Conservation (phyloP, 163 green algal genomes). For the Botryococcus braunii region DNA sequence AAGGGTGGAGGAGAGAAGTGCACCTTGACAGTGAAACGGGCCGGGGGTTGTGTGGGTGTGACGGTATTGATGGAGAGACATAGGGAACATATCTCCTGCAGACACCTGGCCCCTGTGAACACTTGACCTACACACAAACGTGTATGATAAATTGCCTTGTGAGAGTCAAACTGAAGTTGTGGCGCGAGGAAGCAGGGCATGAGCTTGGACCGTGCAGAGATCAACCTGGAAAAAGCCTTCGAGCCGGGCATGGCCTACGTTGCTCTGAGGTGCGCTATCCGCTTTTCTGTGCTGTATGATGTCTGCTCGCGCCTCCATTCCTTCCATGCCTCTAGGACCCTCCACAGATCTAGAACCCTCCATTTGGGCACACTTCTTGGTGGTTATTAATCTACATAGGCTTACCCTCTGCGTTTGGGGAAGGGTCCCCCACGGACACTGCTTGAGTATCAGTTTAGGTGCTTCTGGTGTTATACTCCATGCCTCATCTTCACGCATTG, state of each 20-base stretch:
- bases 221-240: conserved; percentile 47
- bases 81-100: background rate
- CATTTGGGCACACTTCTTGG: background rate
- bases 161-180: background rate
- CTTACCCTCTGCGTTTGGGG: background rate
- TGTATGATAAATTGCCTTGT: background rate
- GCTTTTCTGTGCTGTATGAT: background rate
- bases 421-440: background rate
- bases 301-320: background rate
- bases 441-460: background rate
- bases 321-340: background rate
- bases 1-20: too few relatives aligned
- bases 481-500: too few relatives aligned
- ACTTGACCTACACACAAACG: background rate
- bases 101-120: background rate
- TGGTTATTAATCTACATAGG: background rate
- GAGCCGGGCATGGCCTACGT: conserved; percentile 76
- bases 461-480: too few relatives aligned
- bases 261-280: conserved; percentile 36
- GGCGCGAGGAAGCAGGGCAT: conserved; percentile 10
- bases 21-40: too few relatives aligned
- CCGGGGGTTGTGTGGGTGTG: too few relatives aligned
- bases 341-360: too few relatives aligned
- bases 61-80: background rate
- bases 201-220: conserved; percentile 15